These are phyloP conservation scores for Daedaleopsis sinensis DNA, from an alignment of 768 basidiomycete genomes.

Conservation along the genomic window DNA sequence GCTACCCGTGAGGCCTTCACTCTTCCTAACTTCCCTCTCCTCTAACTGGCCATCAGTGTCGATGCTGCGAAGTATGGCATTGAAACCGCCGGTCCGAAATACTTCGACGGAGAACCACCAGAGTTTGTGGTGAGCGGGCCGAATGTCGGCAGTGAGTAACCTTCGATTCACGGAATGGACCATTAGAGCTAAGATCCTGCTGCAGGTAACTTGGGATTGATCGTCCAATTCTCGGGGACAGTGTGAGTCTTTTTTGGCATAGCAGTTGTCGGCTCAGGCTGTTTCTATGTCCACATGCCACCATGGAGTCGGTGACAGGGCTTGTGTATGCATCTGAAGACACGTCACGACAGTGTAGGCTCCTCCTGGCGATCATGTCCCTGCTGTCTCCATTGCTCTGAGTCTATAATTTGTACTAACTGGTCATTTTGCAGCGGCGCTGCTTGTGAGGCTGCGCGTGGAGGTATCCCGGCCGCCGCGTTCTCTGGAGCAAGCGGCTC, in stretches of 20 bases:
- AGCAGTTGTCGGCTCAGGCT: too few relatives aligned
- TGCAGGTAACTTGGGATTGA: constrained; percentile 26
- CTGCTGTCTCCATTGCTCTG: too few relatives aligned
- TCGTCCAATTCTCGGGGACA: constrained; percentile 30
- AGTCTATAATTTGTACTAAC: background rate
- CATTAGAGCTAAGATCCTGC: background rate
- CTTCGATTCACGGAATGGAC: background rate
- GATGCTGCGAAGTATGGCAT: constrained; percentile 43
- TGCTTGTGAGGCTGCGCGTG: constrained; percentile 48
- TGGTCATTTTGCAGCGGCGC: constrained; percentile 44
- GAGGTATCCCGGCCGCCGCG: constrained; percentile 53
- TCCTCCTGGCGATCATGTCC: too few relatives aligned
- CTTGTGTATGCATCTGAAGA: background rate
- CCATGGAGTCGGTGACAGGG: too few relatives aligned
- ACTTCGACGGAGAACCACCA: constrained; percentile 38
- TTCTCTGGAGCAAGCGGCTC: constrained; percentile 47
- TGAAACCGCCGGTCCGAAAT: constrained; percentile 45
- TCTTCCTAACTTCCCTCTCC: background rate
- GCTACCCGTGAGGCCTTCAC: constrained; percentile 30
- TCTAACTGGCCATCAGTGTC: constrained; percentile 16
- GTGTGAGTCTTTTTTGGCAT: constrained; percentile 23
- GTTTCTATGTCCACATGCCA: too few relatives aligned
- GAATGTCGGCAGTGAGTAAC: constrained; percentile 32
- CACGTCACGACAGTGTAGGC: too few relatives aligned
- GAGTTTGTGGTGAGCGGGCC: constrained; percentile 50